These are phyloP conservation scores for Phoenix roebelenii DNA, from an alignment of 176 grass and related monocot species.

Conservation along the genomic window DNA sequence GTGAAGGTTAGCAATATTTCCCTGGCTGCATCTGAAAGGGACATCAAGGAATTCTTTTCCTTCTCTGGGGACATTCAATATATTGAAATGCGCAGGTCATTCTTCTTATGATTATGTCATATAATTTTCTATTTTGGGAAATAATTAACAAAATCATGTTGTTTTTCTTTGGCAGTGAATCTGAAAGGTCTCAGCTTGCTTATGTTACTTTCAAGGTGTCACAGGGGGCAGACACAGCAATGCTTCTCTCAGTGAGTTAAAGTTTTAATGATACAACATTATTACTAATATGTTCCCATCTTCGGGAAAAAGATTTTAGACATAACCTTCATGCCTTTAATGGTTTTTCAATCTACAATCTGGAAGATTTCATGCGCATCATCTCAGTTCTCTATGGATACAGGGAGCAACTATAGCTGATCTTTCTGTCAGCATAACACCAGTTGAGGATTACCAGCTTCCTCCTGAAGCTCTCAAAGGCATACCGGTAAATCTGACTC, in stretches of 20 bases:
- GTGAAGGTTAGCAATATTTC: slow-evolving; percentile 91
- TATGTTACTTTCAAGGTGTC: slow-evolving; percentile 90
- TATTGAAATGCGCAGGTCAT: slow-evolving; percentile 93
- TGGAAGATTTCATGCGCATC: too few relatives aligned
- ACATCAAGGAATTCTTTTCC: slow-evolving; percentile 93
- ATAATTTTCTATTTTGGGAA: not conserved
- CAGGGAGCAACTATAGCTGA: slow-evolving; percentile 92
- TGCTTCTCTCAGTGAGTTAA: slow-evolving; percentile 72
- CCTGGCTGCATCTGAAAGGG: slow-evolving; percentile 63
- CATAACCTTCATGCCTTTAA: too few relatives aligned
- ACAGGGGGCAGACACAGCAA: slow-evolving; percentile 90
- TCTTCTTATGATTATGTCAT: slow-evolving; percentile 4
- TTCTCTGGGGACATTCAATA: slow-evolving; percentile 92
- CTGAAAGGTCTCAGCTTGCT: slow-evolving; percentile 76
- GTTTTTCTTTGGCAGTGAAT: slow-evolving; percentile 50
- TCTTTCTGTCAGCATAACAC: slow-evolving; percentile 67
- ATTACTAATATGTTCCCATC: not conserved
- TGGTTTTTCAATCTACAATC: too few relatives aligned
- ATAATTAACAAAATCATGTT: slow-evolving; percentile 12
- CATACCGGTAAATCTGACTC: slow-evolving; percentile 27
- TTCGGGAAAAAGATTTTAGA: too few relatives aligned
- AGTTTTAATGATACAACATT: slow-evolving; percentile 11
- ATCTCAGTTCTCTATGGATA: slow-evolving; percentile 8
- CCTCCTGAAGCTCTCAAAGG: slow-evolving; percentile 49
- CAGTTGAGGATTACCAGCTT: slow-evolving; percentile 76